Evolutionary conservation across 345 rosid genomes (phyloP).

Genomic region (Arabidopsis thaliana): DNA sequence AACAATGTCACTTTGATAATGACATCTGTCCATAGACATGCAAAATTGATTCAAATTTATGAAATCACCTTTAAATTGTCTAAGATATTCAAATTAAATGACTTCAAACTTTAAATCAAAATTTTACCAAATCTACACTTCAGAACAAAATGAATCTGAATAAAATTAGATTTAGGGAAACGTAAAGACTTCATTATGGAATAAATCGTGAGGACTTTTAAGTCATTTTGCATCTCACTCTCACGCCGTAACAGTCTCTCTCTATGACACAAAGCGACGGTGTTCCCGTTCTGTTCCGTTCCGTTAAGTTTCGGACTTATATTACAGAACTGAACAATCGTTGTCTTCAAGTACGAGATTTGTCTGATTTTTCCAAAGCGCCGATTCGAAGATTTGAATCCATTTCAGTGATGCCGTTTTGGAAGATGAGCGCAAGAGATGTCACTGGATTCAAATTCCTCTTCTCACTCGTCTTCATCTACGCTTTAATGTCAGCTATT

Average conservation of each 20-base stretch:
- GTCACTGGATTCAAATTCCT: conserved; percentile 69
- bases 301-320: conserved; percentile 7
- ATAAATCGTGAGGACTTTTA: neutral
- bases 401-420: conserved; percentile 53
- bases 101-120: neutral
- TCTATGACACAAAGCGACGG: conserved; percentile 2
- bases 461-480: conserved; percentile 57
- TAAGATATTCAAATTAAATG: neutral
- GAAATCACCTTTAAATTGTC: neutral
- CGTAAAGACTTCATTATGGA: neutral
- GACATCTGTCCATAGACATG: conserved; percentile 33
- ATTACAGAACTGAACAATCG: conserved; percentile 26
- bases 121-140: neutral
- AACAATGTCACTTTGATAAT: neutral
- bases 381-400: conserved; percentile 15
- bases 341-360: conserved; percentile 31
- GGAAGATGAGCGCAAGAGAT: conserved; percentile 58
- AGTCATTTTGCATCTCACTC: conserved; percentile 1
- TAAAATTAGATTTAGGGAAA: neutral
- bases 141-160: neutral
- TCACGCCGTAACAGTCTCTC: conserved; percentile 9
- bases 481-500: conserved; percentile 65
- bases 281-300: neutral
- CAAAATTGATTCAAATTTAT: neutral
- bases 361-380: neutral